Percentiles rank a stretch among this genome's conserved stretches.
Conservation (phyloP, 768 basidiomycete species). For the Suillus lakei region DNA sequence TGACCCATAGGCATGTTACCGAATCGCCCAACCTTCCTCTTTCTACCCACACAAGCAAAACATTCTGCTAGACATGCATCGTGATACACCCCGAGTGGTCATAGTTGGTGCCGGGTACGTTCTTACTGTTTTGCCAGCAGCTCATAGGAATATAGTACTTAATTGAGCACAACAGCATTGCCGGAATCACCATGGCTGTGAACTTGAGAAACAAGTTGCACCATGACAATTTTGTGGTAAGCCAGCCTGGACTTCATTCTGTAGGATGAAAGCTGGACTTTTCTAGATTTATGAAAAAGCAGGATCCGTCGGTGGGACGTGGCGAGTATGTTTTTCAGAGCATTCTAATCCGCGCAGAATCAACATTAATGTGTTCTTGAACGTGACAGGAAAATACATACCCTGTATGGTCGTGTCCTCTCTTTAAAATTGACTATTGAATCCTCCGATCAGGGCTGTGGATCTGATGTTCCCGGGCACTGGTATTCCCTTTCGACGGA, state of each 20-base stretch:
- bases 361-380: background rate
- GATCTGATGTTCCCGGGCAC: slow-evolving; percentile 58
- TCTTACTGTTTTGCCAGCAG: background rate
- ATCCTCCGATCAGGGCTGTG: slow-evolving; percentile 43
- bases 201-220: slow-evolving; percentile 47
- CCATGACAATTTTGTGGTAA: slow-evolving; percentile 54
- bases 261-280: background rate
- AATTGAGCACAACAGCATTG: slow-evolving; percentile 37
- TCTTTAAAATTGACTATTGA: background rate
- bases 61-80: slow-evolving; percentile 3
- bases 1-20: background rate
- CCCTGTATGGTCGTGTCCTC: slow-evolving; percentile 39
- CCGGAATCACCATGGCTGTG: slow-evolving; percentile 54
- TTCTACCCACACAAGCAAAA: background rate
- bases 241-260: slow-evolving; percentile 19
- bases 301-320: slow-evolving; percentile 54
- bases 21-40: background rate
- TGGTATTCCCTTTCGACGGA: slow-evolving; percentile 63
- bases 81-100: slow-evolving; percentile 41
- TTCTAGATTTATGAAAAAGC: slow-evolving; percentile 57
- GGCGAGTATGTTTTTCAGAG: slow-evolving; percentile 53
- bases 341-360: background rate
- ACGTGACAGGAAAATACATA: slow-evolving; percentile 55
- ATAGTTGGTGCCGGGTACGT: slow-evolving; percentile 57
- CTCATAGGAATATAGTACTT: background rate